Evolutionary conservation across 2,329 filamentous ascomycete species (phyloP).

Genomic region (Colletotrichum eleusines): DNA sequence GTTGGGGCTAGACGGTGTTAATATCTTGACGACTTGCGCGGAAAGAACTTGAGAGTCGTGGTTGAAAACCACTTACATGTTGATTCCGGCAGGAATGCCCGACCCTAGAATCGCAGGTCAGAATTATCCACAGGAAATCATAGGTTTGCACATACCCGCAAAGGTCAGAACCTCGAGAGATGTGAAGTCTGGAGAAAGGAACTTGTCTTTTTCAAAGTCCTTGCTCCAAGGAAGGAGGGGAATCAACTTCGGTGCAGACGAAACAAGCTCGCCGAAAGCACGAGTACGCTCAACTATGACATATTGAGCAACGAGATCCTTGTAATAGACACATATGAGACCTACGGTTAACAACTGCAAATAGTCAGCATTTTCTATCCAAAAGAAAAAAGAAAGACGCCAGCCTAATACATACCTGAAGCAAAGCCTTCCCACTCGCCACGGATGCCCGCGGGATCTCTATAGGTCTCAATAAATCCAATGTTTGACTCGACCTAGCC

Average conservation of each 20-base stretch:
- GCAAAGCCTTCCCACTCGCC: slow-evolving; percentile 91
- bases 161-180: slow-evolving; percentile 93
- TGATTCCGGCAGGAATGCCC: slow-evolving; percentile 77
- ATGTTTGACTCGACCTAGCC: slow-evolving; percentile 72
- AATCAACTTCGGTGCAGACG: slow-evolving; percentile 84
- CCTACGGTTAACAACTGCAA: slow-evolving; percentile 74
- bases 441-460: slow-evolving; percentile 83
- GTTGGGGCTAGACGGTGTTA: slow-evolving; percentile 61
- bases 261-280: slow-evolving; percentile 88
- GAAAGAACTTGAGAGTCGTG: background rate
- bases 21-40: background rate
- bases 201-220: slow-evolving; percentile 96
- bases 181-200: slow-evolving; percentile 95
- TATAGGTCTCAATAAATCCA: slow-evolving; percentile 88
- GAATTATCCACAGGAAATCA: too few species aligned
- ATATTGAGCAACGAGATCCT: background rate
- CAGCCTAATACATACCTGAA: slow-evolving; percentile 55
- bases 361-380: slow-evolving; percentile 42
- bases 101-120: slow-evolving; percentile 59
- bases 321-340: slow-evolving; percentile 6
- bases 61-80: slow-evolving; percentile 58
- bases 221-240: slow-evolving; percentile 88
- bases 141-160: slow-evolving; percentile 45
- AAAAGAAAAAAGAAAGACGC: background rate
- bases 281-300: slow-evolving; percentile 79